Percentiles rank a stretch among this genome's conserved stretches.
Conservation (phyloP, 208 protist species). For the Trypanosoma theileri region DNA sequence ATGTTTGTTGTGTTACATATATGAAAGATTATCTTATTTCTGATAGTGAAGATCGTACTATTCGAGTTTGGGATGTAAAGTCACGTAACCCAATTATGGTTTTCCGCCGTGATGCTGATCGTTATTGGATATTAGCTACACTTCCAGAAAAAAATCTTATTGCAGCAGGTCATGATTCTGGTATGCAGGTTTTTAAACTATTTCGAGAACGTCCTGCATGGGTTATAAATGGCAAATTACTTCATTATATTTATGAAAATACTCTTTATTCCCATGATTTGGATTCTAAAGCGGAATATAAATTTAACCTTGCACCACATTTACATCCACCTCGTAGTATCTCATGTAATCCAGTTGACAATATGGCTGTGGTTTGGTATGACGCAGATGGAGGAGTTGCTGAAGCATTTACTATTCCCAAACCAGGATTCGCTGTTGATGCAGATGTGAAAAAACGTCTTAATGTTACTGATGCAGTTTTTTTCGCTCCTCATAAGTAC, state of each 20-base stretch:
- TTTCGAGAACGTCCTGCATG: slow-evolving; percentile 94
- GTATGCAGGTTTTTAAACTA: slow-evolving; percentile 98
- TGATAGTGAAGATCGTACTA: slow-evolving; percentile 95
- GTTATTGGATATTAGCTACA: slow-evolving; percentile 98
- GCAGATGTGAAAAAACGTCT: slow-evolving; percentile 64
- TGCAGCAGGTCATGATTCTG: slow-evolving; percentile 96
- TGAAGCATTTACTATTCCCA: slow-evolving; percentile 38
- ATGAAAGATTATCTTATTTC: slow-evolving; percentile 97
- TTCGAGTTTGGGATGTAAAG: slow-evolving; percentile 93
- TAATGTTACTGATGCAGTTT: slow-evolving; percentile 73
- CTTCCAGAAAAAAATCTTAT: slow-evolving; percentile 95
- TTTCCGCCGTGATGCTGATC: slow-evolving; percentile 95
- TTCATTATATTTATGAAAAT: slow-evolving; percentile 67
- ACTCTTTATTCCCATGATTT: slow-evolving; percentile 53
- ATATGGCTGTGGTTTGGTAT: slow-evolving; percentile 52
- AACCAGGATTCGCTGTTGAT: slow-evolving; percentile 25
- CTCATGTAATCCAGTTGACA: slow-evolving; percentile 67
- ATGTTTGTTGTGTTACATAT: slow-evolving; percentile 97
- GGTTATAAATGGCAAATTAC: slow-evolving; percentile 36
- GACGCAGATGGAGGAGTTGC: slow-evolving; percentile 30
- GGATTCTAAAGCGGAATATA: slow-evolving; percentile 33
- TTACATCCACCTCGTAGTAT: slow-evolving; percentile 55
- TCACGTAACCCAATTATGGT: slow-evolving; percentile 77
- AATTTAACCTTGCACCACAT: slow-evolving; percentile 31
- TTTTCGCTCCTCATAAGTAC: slow-evolving; percentile 95